Percentiles rank a stretch among this genome's conserved stretches.
Conservation (phyloP, 1,139 yeast species). For the Suhomyces taliae region DNA sequence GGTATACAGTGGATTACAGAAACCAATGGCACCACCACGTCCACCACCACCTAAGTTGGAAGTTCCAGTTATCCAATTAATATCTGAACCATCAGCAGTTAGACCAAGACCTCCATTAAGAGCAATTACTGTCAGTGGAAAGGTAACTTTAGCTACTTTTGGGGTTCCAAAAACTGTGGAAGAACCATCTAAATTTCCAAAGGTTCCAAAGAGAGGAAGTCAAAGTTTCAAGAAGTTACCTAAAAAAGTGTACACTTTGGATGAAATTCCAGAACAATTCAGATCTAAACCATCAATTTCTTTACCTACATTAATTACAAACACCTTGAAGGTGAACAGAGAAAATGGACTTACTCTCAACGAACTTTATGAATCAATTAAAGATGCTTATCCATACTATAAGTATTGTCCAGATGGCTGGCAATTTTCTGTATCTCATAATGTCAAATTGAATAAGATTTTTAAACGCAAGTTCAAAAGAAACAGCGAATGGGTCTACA, state of each 20-base stretch:
- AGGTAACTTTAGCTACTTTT: conserved; percentile 27
- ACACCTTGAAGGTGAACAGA: conserved; percentile 67
- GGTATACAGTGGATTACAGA: conserved; percentile 9
- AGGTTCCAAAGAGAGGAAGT: conserved; percentile 42
- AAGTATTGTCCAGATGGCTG: conserved; percentile 95
- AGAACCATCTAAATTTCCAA: conserved; percentile 42
- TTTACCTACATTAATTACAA: conserved; percentile 75
- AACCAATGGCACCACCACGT: conserved; percentile 22
- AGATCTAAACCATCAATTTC: conserved; percentile 81
- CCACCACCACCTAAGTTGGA: conserved; percentile 43
- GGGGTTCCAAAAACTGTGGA: conserved; percentile 38
- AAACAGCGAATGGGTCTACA: conserved; percentile 92
- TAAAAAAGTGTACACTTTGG: conserved; percentile 61
- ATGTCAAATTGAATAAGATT: conserved; percentile 78
- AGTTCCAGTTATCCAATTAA: conserved; percentile 33
- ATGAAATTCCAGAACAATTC: conserved; percentile 85
- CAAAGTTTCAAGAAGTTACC: conserved; percentile 41
- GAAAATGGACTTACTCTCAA: conserved; percentile 77
- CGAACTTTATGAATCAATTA: conserved; percentile 83
- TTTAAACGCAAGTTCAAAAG: conserved; percentile 74
- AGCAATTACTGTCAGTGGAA: conserved; percentile 29
- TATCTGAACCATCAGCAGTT: conserved; percentile 19
- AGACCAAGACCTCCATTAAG: conserved; percentile 20
- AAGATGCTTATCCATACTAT: conserved; percentile 86
- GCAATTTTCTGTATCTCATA: conserved; percentile 93